Percentiles rank a stretch among this genome's conserved stretches.
phyloP scores from a whole-genome alignment of 2,329 filamentous ascomycete genomes.

The Scortechinia acanthostroma region DNA sequence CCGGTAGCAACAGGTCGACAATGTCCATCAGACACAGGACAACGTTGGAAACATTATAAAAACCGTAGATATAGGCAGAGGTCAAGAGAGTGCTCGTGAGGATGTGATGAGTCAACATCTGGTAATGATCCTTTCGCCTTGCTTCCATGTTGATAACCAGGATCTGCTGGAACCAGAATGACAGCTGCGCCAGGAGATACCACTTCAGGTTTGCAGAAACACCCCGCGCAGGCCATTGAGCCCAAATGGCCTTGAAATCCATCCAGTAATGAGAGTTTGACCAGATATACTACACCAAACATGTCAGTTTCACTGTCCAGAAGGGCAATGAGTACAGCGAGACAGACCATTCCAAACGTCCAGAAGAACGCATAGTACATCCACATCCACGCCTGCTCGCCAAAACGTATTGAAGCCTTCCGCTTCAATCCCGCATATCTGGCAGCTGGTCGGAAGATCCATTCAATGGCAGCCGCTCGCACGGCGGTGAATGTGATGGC shows the following conservation, averaged over 20 bases:
- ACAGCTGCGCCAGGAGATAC: slow-evolving; percentile 62
- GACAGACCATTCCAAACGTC: slow-evolving; percentile 48
- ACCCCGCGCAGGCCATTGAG: slow-evolving; percentile 49
- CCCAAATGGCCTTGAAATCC: slow-evolving; percentile 50
- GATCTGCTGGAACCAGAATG: slow-evolving; percentile 64
- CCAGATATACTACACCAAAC: slow-evolving; percentile 42
- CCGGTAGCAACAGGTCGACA: slow-evolving; percentile 56
- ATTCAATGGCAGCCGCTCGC: slow-evolving; percentile 54
- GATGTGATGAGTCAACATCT: slow-evolving; percentile 65
- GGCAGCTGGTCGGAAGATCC: slow-evolving; percentile 50
- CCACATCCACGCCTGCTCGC: slow-evolving; percentile 60
- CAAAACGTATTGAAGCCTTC: slow-evolving; percentile 51
- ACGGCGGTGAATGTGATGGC: slow-evolving; percentile 55
- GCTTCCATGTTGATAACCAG: slow-evolving; percentile 64
- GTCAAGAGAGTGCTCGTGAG: slow-evolving; percentile 54
- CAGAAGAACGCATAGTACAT: slow-evolving; percentile 55
- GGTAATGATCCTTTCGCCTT: slow-evolving; percentile 57
- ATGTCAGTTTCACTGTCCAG: slow-evolving; percentile 54
- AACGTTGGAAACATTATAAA: slow-evolving; percentile 58
- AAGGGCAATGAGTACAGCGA: slow-evolving; percentile 52
- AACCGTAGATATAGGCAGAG: slow-evolving; percentile 55
- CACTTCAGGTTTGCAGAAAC: slow-evolving; percentile 50
- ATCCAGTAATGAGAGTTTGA: slow-evolving; percentile 52
- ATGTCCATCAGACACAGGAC: slow-evolving; percentile 63
- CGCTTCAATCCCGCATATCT: slow-evolving; percentile 37